A percentile compares a stretch with the other conserved stretches of the same genome.
Conservation (phyloP, 2,329 filamentous ascomycete genomes). For the Colletotrichum lupini region DNA sequence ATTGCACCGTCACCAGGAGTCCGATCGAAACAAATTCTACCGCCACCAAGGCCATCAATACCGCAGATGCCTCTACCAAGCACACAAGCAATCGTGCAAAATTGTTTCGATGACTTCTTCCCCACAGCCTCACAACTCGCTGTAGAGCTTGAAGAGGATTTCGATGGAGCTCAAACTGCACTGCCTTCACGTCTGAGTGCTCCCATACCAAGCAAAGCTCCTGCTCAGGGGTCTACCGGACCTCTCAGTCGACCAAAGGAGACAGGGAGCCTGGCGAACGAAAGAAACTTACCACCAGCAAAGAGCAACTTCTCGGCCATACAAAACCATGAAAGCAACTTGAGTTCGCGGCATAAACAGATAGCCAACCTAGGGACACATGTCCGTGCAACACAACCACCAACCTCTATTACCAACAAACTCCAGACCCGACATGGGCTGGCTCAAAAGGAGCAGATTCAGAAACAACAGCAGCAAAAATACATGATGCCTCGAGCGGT, state of each 20-base stretch:
- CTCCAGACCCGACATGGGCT: neutral
- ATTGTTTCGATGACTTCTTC: conserved; percentile 64
- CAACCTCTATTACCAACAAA: neutral
- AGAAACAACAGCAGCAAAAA: neutral
- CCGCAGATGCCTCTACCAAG: conserved; percentile 47
- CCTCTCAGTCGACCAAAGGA: neutral
- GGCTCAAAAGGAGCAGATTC: neutral
- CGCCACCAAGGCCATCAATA: neutral
- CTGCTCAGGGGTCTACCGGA: neutral
- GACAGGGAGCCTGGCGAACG: neutral
- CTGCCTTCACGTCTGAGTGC: too few species aligned
- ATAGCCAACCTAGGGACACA: neutral
- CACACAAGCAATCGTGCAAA: conserved; percentile 64
- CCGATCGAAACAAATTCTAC: neutral
- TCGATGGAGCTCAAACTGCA: neutral
- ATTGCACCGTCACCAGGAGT: neutral
- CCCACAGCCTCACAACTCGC: conserved; percentile 67
- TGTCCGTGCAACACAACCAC: neutral
- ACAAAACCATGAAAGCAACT: neutral
- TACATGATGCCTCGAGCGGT: neutral
- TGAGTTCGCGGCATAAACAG: neutral
- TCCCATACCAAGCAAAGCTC: neutral
- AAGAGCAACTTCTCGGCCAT: neutral
- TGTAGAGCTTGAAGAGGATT: conserved; percentile 60
- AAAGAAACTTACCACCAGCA: neutral